A percentile compares a stretch with the other conserved stretches of the same genome.
Conservation (phyloP, 2,329 filamentous ascomycete genomes). For the Orbilia quercus region DNA sequence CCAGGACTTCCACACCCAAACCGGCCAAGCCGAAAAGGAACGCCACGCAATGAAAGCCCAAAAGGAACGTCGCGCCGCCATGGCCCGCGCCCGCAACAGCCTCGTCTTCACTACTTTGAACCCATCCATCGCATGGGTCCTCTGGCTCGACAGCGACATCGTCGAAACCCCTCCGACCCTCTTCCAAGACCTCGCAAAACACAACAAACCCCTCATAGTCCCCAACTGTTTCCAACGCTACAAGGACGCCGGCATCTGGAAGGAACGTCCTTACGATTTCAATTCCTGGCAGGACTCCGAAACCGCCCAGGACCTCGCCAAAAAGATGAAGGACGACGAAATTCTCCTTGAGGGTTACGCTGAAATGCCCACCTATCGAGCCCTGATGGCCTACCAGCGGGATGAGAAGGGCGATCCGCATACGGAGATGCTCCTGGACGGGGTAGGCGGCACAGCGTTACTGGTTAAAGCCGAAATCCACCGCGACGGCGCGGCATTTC, state of each 20-base stretch:
- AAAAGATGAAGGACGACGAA: conserved; percentile 87
- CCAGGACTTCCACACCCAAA: conserved; percentile 89
- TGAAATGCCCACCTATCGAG: conserved; percentile 90
- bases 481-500: conserved; percentile 98
- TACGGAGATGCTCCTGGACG: conserved; percentile 81
- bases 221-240: conserved; percentile 96
- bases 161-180: conserved; percentile 84
- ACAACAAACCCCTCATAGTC: conserved; percentile 90
- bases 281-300: conserved; percentile 97
- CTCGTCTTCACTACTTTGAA: conserved; percentile 94
- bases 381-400: conserved; percentile 87
- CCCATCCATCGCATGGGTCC: conserved; percentile 90
- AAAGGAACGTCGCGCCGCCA: conserved; percentile 83
- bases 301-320: conserved; percentile 78
- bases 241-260: conserved; percentile 75
- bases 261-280: conserved; percentile 88
- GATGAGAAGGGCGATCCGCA: conserved; percentile 70
- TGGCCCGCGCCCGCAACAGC: conserved; percentile 93
- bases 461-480: conserved; percentile 97
- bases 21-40: conserved; percentile 83
- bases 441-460: conserved; percentile 90
- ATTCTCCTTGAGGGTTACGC: conserved; percentile 92
- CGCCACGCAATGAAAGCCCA: conserved; percentile 93
- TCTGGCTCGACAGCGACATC: conserved; percentile 95
- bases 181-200: conserved; percentile 88